phyloP scores from a whole-genome alignment of 2,329 filamentous ascomycete genomes.

The Diplocarpon mali region DNA sequence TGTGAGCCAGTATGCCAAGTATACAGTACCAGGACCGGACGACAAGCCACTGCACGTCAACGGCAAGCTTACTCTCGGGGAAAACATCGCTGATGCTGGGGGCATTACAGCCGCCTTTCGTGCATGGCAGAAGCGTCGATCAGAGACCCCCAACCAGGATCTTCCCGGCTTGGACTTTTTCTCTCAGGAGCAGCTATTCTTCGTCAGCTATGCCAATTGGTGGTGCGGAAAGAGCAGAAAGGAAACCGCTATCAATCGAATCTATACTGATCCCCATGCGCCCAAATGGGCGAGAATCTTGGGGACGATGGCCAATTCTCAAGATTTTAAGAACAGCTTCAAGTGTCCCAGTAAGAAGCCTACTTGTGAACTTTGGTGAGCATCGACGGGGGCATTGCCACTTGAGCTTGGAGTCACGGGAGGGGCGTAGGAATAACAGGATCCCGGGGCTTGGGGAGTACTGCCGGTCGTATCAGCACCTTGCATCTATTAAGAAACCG shows the following conservation, averaged over 20 bases:
- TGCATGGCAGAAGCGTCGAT: constrained; percentile 52
- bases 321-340: constrained; percentile 57
- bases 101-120: constrained; percentile 51
- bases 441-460: not conserved
- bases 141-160: constrained; percentile 37
- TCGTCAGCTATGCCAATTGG: constrained; percentile 50
- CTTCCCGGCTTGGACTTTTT: constrained; percentile 53
- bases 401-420: too few relatives aligned
- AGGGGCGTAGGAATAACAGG: too few relatives aligned
- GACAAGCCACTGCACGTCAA: constrained; percentile 49
- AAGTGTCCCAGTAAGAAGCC: constrained; percentile 54
- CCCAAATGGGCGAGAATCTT: constrained; percentile 50
- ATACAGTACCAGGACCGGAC: constrained; percentile 44
- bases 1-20: constrained; percentile 54
- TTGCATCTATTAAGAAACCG: too few relatives aligned
- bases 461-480: not conserved
- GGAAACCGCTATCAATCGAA: constrained; percentile 43
- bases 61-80: constrained; percentile 51
- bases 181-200: constrained; percentile 59
- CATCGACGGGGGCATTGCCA: not conserved
- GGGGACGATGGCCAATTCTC: constrained; percentile 56
- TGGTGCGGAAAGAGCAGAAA: constrained; percentile 57
- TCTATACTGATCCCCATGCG: constrained; percentile 55
- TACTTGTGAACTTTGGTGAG: constrained; percentile 57
- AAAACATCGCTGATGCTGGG: constrained; percentile 63